Base-by-base conservation (phyloP, 441 rosid species). In the Adansonia gregorii region DNA sequence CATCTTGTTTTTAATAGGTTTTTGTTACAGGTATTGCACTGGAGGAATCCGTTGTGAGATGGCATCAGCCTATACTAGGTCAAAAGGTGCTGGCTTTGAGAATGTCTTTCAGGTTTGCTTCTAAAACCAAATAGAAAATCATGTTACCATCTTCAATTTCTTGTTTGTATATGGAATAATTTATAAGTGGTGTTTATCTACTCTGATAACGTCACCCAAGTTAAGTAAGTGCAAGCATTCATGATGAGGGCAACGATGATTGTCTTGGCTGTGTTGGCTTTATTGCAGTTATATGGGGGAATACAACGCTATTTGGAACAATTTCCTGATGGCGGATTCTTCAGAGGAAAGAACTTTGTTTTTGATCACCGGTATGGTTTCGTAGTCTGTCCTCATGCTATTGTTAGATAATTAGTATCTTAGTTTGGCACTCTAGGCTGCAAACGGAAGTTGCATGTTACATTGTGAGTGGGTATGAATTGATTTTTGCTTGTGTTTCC, bases 41-140 rank as follows among this genome's bases (percentile, higher is more conserved):
- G 98, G 97, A 35, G 99, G 99, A 75, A 95, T 95, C 80, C 86
- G 99, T 81, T 95, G 99, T 87, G 99, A 93, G 90, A 90, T 93
- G 95, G 99, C 97, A 43, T 95, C 97, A 11, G 97, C 99, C 41
- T 95, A 94, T 85, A 87, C 91, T 52, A 88, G 86, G 86, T 91
- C 93, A 55, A 94, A 93, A 88, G 99, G 97, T 76, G 73, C 81
- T 31, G 94, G 97, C 56, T 92, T 95, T 89, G 97, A 94, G 80
- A 91, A 92, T 69, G 92, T 91, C 4, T 92, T 88, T 83, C 98
- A 92, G 95, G 99, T 91, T 11, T 85, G 79, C 67, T 82, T 79
- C 72, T 78, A 77, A 17, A 74, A 54, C 27, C 41, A 56, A 58
- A 61, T 58, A 61, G 49, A 63, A 46, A 31, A 24, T 56, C 19